A percentile compares a stretch with the other conserved stretches of the same genome.
Evolutionary conservation across 768 basidiomycete species (phyloP).

Genomic region (Coprinopsis sp.): DNA sequence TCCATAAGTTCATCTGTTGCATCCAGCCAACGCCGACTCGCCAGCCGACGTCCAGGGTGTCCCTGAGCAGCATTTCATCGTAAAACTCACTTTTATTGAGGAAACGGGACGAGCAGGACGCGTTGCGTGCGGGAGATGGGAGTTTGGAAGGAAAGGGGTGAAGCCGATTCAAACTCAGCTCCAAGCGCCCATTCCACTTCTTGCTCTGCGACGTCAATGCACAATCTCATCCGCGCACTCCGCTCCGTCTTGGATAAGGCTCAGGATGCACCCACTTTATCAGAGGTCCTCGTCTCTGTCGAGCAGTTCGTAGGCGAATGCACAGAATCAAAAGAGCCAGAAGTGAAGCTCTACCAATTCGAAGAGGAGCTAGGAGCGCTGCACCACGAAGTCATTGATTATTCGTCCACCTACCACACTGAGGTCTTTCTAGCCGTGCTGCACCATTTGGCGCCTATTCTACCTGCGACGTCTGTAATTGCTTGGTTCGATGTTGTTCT

Average conservation of each 20-base stretch:
- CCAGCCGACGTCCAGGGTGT: no score
- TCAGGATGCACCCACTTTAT: conserved; percentile 45
- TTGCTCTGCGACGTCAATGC: conserved; percentile 24
- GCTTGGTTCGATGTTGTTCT: conserved; percentile 83
- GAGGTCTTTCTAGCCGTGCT: conserved; percentile 67
- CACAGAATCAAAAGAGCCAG: conserved; percentile 42
- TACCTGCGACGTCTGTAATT: conserved; percentile 63
- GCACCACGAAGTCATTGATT: conserved; percentile 60
- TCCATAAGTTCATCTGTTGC: conserved; percentile 33
- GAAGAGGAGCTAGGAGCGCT: conserved; percentile 67
- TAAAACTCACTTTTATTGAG: no score
- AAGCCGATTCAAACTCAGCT: no score
- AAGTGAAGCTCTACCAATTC: conserved; percentile 39
- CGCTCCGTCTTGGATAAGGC: conserved; percentile 53
- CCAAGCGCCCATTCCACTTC: no score
- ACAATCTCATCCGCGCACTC: conserved; percentile 46
- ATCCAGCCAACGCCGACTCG: no score
- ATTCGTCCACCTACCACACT: conserved; percentile 53
- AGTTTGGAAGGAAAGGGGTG: no score
- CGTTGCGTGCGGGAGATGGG: no score
- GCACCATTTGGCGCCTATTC: conserved; percentile 54
- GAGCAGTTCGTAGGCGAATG: conserved; percentile 55
- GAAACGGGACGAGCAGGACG: no score
- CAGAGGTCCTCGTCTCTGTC: conserved; percentile 43
- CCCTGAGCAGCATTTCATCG: no score